Base-by-base conservation (phyloP, 139 green algal species). In the Picochlorum sp. region DNA sequence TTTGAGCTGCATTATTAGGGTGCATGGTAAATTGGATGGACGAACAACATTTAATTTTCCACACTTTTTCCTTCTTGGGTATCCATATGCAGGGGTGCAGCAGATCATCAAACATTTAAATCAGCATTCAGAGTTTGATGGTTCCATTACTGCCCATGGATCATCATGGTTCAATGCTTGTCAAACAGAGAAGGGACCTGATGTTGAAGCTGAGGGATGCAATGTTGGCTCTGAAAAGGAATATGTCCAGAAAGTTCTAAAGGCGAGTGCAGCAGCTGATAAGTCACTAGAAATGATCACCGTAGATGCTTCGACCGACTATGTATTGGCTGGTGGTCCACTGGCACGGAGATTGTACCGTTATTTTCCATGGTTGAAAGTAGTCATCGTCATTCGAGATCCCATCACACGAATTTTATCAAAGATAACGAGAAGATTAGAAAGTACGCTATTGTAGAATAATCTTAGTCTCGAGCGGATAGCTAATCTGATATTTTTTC, bases 301-400 rank as follows among this genome's bases (percentile, higher is more conserved):
- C 18, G n/a, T 65, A 10, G 58, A 65, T 23, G 23, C 58, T 15
- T 65, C 58, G 15, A 23, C 23, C 13, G 58, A 65, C 21, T 65
- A 65, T 26, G 7, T 32, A 18, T 15, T 18, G 6, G 20, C n/a
- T 24, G 58, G 58, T 52, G 58, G 58, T 0, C 21, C 23, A 7
- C 23, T 65, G 20, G 58, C 58, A 49, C 20, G 58, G 58, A 51
- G 23, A 52, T 52, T 65, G 23, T 65, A 65, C 11, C n/a, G 58
- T 18, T 32, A 45, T 15, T 65, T 65, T 10, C 58, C 58, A 32
- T 65, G 58, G 58, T 18, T 65, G 13, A 65, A 65, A 65, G 23
- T 65, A 28, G 58, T 65, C 13, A 65, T 65, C 0, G 11, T 59
- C 13, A 26, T 65, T 26, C 20, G 58, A 30, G 58, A 65, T 28